Evolutionary conservation across 495 filamentous ascomycete species (phyloP).

Genomic region (Xylaria scruposa): DNA sequence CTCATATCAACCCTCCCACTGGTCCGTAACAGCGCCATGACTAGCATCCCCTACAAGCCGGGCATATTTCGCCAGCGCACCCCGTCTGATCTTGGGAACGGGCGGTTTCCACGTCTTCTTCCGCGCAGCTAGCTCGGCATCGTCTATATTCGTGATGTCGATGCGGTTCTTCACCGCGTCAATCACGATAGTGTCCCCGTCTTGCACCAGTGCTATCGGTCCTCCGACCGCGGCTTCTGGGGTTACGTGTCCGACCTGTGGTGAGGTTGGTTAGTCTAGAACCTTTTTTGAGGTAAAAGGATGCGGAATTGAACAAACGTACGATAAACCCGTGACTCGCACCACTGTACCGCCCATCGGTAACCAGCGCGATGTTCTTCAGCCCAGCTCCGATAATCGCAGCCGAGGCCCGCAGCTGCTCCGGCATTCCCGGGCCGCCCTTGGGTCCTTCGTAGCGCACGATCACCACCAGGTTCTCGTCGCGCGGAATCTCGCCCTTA

Average conservation of each 20-base stretch:
- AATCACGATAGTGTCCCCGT: conserved; percentile 88
- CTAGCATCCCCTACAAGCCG: conserved; percentile 61
- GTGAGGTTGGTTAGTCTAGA: conserved; percentile 35
- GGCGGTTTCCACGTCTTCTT: conserved; percentile 77
- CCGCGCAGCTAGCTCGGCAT: conserved; percentile 73
- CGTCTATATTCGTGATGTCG: conserved; percentile 65
- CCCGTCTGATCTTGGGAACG: conserved; percentile 76
- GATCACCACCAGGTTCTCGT: conserved; percentile 84
- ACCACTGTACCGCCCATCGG: conserved; percentile 90
- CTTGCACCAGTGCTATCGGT: conserved; percentile 77
- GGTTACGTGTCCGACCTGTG: conserved; percentile 73
- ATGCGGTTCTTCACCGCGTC: conserved; percentile 81
- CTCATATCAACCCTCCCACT: conserved; percentile 30
- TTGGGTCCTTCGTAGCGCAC: conserved; percentile 96
- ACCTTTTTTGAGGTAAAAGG: neutral
- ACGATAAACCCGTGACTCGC: conserved; percentile 97
- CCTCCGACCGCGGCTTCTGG: conserved; percentile 87
- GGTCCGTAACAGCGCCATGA: conserved; percentile 62
- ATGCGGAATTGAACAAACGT: neutral
- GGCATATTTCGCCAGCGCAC: conserved; percentile 91
- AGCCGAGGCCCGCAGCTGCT: conserved; percentile 87
- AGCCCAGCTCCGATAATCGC: conserved; percentile 93
- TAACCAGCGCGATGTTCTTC: conserved; percentile 88
- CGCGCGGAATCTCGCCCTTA: conserved; percentile 68
- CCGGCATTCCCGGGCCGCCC: conserved; percentile 98